Evolutionary conservation across 306 rosid genomes (phyloP).

Genomic region (Trifolium subterraneum): DNA sequence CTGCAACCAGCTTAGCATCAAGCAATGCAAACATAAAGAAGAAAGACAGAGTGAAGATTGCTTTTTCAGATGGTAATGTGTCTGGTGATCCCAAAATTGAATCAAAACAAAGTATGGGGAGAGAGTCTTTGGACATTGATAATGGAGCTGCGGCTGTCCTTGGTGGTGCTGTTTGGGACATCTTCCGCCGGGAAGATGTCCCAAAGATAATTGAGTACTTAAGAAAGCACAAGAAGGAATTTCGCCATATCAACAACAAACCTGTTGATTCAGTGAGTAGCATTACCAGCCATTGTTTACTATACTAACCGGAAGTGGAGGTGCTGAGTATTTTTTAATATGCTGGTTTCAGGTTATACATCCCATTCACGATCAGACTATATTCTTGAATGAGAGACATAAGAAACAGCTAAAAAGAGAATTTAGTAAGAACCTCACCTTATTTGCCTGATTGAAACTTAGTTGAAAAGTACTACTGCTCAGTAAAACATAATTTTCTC

Average conservation of each 20-base stretch:
- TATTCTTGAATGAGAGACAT: slow-evolving; percentile 64
- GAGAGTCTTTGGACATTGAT: slow-evolving; percentile 44
- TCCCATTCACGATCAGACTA: slow-evolving; percentile 77
- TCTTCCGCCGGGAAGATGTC: slow-evolving; percentile 73
- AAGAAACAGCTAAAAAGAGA: slow-evolving; percentile 67
- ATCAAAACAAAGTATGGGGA: slow-evolving; percentile 35
- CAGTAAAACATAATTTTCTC: slow-evolving; percentile 8
- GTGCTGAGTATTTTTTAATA: slow-evolving; percentile 28
- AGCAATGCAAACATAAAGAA: slow-evolving; percentile 16
- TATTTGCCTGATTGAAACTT: slow-evolving; percentile 25
- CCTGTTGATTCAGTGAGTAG: slow-evolving; percentile 66
- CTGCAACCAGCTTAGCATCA: slow-evolving; percentile 35
- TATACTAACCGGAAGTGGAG: slow-evolving; percentile 4
- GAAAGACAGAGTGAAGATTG: slow-evolving; percentile 34
- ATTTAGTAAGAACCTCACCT: slow-evolving; percentile 53
- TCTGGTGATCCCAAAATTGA: slow-evolving; percentile 43
- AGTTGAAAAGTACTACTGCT: slow-evolving; percentile 6
- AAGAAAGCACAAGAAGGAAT: slow-evolving; percentile 65
- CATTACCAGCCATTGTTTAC: slow-evolving; percentile 27
- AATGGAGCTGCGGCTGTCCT: slow-evolving; percentile 39
- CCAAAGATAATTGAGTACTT: slow-evolving; percentile 64
- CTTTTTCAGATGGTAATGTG: slow-evolving; percentile 30
- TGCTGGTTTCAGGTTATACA: slow-evolving; percentile 65
- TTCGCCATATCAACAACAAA: slow-evolving; percentile 55
- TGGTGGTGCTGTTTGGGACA: slow-evolving; percentile 84